These are phyloP conservation scores for Favolaschia claudopus DNA, from an alignment of 768 basidiomycete species.

Conservation along the genomic window DNA sequence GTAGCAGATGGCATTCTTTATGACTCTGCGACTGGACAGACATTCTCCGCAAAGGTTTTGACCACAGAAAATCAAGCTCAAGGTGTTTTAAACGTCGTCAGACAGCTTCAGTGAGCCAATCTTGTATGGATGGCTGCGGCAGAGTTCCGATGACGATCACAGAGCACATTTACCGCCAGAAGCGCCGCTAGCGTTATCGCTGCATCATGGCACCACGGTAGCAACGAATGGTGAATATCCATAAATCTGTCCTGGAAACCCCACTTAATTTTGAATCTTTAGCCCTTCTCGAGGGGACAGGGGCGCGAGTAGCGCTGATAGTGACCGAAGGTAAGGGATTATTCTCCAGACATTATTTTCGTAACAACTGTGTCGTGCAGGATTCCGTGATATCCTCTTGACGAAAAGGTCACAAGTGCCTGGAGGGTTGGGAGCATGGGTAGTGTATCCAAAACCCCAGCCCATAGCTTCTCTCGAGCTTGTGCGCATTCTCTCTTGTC, in stretches of 20 bases:
- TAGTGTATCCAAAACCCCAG: slow-evolving; percentile 37
- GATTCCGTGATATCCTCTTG: slow-evolving; percentile 29
- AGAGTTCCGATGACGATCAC: too few species aligned
- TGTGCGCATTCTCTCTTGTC: slow-evolving; percentile 16
- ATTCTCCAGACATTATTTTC: slow-evolving; percentile 29
- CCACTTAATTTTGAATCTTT: neutral
- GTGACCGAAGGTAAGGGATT: slow-evolving; percentile 38
- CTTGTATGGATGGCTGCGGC: neutral
- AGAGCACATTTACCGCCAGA: slow-evolving; percentile 27
- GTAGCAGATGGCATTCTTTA: slow-evolving; percentile 36
- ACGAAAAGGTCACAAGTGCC: slow-evolving; percentile 11
- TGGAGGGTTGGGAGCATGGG: slow-evolving; percentile 26
- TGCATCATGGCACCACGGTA: slow-evolving; percentile 37
- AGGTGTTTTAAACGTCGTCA: slow-evolving; percentile 34
- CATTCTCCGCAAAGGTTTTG: slow-evolving; percentile 36
- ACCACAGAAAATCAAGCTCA: slow-evolving; percentile 39
- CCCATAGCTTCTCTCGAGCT: slow-evolving; percentile 38
- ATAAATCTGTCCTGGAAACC: neutral
- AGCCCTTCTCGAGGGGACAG: slow-evolving; percentile 38
- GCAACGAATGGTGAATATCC: slow-evolving; percentile 34
- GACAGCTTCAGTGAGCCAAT: slow-evolving; percentile 23
- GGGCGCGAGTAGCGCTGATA: slow-evolving; percentile 36
- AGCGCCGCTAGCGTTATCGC: slow-evolving; percentile 15
- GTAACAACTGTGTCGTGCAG: slow-evolving; percentile 30
- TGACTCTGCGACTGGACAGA: slow-evolving; percentile 31